Evolutionary conservation across 805 yeast species (phyloP).

Genomic region (Candida adriatica): DNA sequence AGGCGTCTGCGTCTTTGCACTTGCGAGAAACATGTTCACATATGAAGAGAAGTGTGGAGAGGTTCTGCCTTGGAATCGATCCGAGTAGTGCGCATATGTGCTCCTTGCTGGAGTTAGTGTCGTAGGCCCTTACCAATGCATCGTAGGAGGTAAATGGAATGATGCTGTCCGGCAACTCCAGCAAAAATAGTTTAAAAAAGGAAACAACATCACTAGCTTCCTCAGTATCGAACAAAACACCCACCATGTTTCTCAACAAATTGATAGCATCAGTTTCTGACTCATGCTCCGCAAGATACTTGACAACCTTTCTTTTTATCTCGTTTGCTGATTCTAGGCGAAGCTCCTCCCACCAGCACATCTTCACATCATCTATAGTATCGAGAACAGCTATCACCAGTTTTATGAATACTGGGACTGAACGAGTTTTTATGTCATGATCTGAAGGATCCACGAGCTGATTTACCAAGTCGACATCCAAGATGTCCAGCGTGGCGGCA

Average conservation of each 20-base stretch:
- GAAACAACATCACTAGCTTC: constrained; percentile 24
- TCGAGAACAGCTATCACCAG: constrained; percentile 6
- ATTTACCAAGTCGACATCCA: constrained; percentile 21
- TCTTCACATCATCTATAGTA: constrained; percentile 4
- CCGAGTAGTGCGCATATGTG: constrained; percentile 12
- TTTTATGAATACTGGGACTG: constrained; percentile 17
- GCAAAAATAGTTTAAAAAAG: constrained; percentile 45
- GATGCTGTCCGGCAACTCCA: constrained; percentile 56
- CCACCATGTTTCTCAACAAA: constrained; percentile 3
- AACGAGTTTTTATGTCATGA: constrained; percentile 7
- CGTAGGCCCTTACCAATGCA: constrained; percentile 14
- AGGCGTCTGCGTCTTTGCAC: constrained; percentile 4
- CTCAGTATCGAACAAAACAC: constrained; percentile 8
- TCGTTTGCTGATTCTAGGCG: constrained; percentile 15
- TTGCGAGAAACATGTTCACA: constrained; percentile 13
- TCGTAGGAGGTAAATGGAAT: constrained; percentile 32
- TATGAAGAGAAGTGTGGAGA: constrained; percentile 19
- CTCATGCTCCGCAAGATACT: background rate
- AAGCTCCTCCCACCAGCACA: constrained; percentile 13
- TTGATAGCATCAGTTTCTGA: background rate
- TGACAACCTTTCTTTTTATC: constrained; percentile 6
- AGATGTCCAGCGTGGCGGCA: constrained; percentile 4
- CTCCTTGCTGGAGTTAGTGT: constrained; percentile 2
- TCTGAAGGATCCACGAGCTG: constrained; percentile 7
- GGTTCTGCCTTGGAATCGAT: constrained; percentile 25